Evolutionary conservation across 495 filamentous ascomycete genomes (phyloP), one percentile per base, ranked within the genome.

Genomic region (Chaetomium tenue): DNA sequence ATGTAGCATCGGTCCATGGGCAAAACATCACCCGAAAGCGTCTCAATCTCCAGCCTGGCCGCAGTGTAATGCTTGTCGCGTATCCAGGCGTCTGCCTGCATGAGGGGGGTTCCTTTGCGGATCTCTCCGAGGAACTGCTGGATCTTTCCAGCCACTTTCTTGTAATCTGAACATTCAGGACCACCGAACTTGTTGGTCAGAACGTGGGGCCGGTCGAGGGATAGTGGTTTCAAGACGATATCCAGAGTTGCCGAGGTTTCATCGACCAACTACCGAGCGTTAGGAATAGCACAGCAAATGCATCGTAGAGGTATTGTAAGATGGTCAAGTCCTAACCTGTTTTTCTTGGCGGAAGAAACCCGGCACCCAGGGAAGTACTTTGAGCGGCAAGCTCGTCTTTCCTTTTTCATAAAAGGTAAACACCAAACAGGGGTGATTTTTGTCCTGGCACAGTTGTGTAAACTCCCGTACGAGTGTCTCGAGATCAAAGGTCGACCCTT

Each of bases 1-100:
- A 74, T 71, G 61, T 78, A 79, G 59, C 74, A 79, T 37, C 65
- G 71, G 37, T 75, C 68, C 71, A 78, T 74, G 23, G 67, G 47
- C 9, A 78, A 55, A 15, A 0, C 7, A 3, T 71, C 70, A 55
- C 76, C 71, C 23, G 74, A 79, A 53, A 79, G 72, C 42, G 72
- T 73, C 62, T 73, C 63, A 68, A 78, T 76, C 46, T 68, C 50
- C 53, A 78, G 72, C 28, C 53, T 70, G 26, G 68, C 53, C 13
- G 13, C 42, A 9, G 60, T 62, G 58, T 74, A 75, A 61, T 48
- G 47, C 12, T 65, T 58, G 26, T 59, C 6, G 46, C 60, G 62
- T 25, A 74, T 72, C 68, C 68, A 74, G 40, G 28, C 22, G 60
- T 73, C 69, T 13, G 71, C 71, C 63, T 64, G 50, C 23, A 40